Conservation (phyloP, 306 rosid genomes). For the Delonix regia region DNA sequence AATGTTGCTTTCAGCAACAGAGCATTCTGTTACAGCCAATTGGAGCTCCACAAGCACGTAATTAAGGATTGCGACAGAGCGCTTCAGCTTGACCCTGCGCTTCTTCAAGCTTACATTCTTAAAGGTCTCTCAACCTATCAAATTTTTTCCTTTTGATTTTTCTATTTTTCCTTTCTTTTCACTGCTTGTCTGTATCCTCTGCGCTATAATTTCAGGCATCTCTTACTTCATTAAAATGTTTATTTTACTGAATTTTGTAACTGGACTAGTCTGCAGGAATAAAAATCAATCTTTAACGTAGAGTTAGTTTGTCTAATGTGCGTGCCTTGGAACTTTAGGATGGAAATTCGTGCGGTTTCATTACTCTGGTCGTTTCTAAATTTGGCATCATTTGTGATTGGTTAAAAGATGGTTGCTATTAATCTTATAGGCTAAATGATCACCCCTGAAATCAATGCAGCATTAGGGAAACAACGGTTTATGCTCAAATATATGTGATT, state of each 20-base stretch:
- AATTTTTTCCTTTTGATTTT: background rate
- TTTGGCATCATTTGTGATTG: background rate
- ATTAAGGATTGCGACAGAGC: conserved; percentile 91
- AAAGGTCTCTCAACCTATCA: conserved; percentile 58
- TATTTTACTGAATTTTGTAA: background rate
- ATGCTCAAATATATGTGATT: conserved; percentile 9
- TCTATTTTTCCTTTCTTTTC: conserved; percentile 24
- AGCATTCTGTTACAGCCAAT: conserved; percentile 90
- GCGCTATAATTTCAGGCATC: background rate
- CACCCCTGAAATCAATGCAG: background rate
- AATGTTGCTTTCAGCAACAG: conserved; percentile 69
- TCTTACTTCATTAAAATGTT: background rate
- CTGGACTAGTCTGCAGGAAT: background rate
- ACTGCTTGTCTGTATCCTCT: conserved; percentile 6
- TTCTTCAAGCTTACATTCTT: conserved; percentile 83
- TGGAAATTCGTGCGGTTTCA: background rate
- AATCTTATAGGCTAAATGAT: background rate
- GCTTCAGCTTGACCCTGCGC: conserved; percentile 72
- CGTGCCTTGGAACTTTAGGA: background rate
- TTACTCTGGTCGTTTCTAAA: background rate
- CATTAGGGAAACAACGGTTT: conserved; percentile 9
- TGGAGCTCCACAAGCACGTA: conserved; percentile 93
- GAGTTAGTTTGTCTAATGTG: background rate
- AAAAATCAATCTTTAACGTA: background rate
- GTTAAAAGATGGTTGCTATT: background rate